Evolutionary conservation across 148 eudicot genomes (phyloP).

Genomic region (Tetragonia tetragonoides): DNA sequence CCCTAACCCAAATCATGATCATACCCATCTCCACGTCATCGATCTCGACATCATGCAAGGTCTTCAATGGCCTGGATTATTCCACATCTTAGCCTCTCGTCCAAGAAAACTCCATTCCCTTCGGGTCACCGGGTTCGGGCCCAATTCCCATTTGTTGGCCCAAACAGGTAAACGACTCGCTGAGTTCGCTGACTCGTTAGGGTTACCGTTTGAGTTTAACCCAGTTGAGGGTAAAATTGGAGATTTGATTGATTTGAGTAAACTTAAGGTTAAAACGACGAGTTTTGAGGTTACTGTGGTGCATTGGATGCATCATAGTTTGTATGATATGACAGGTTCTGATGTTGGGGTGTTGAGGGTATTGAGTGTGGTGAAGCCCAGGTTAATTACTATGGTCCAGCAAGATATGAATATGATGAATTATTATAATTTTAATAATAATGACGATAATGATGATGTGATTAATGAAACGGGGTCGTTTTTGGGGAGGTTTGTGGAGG

Average conservation of each 20-base stretch:
- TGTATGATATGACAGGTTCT: slow-evolving; percentile 68
- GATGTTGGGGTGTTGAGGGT: slow-evolving; percentile 40
- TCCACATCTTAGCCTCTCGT: slow-evolving; percentile 73
- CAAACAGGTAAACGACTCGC: slow-evolving; percentile 60
- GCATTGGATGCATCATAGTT: slow-evolving; percentile 73
- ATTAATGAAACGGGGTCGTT: slow-evolving; percentile 42
- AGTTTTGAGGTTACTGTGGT: slow-evolving; percentile 43
- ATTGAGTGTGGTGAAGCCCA: slow-evolving; percentile 48
- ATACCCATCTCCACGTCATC: slow-evolving; percentile 59
- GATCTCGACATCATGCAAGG: slow-evolving; percentile 91
- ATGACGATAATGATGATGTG: no score
- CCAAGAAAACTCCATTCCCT: slow-evolving; percentile 40
- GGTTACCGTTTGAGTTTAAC: slow-evolving; percentile 59
- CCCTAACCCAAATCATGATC: no score
- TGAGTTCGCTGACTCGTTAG: slow-evolving; percentile 60
- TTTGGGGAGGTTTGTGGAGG: slow-evolving; percentile 65
- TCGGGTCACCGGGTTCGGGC: slow-evolving; percentile 63
- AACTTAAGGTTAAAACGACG: slow-evolving; percentile 28
- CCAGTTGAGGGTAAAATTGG: slow-evolving; percentile 72
- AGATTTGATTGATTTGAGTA: slow-evolving; percentile 35
- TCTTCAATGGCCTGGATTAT: slow-evolving; percentile 87
- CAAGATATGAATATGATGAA: slow-evolving; percentile 45
- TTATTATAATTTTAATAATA: no score
- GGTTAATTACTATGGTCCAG: slow-evolving; percentile 63
- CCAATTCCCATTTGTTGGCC: slow-evolving; percentile 42